Base-by-base conservation (phyloP, 352 stramenopile species). In the Phytophthora kernoviae region DNA sequence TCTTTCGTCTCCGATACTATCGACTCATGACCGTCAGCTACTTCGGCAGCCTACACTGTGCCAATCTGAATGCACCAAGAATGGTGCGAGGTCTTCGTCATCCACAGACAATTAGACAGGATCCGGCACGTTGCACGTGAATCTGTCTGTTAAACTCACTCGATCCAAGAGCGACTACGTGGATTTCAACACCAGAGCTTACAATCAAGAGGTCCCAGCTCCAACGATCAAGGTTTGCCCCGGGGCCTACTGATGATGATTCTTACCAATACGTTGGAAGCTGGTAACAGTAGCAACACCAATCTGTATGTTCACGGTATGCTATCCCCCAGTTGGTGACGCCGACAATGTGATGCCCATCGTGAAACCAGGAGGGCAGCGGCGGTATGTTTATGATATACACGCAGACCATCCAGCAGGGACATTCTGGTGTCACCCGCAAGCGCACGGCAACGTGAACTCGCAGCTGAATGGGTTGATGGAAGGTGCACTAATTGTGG, bases 401-500 rank as follows among this genome's bases (percentile, higher is more conserved):
- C 78, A 78, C 1, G 40, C 64, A 0, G 78, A 93, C 49, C 84
- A 93, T 59, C 81, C 84, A 12, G 51, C 78, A 7, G 84, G 84
- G 8, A 91, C 84, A 43, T 93, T 90, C 54, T 93, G 84, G 84
- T 93, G 91, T 54, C 84, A 93, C 49, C 80, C 84, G 8, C 84
- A 93, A 62, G 63, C 73, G 30, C 79, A 90, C 44, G 81, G 81
- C n/a, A 73, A 90, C 44, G 69, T 88, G 24, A 93, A 93, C 52
- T 81, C 84, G 22, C 84, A 93, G 48, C 58, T 93, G 2, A 79
- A 78, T 26, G 84, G 84, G 11, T 74, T 93, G 61, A 88, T 93
- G 79, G 81, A 81, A 41, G 81, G 84, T 1, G 58, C 75, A 21
- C 56, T 93, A 5, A 72, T 91, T 44, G 75, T 93, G 8, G 75